Evolutionary conservation across 306 rosid genomes (phyloP), one percentile per base, ranked within the genome.

Genomic region (Cucurbita pepo): DNA sequence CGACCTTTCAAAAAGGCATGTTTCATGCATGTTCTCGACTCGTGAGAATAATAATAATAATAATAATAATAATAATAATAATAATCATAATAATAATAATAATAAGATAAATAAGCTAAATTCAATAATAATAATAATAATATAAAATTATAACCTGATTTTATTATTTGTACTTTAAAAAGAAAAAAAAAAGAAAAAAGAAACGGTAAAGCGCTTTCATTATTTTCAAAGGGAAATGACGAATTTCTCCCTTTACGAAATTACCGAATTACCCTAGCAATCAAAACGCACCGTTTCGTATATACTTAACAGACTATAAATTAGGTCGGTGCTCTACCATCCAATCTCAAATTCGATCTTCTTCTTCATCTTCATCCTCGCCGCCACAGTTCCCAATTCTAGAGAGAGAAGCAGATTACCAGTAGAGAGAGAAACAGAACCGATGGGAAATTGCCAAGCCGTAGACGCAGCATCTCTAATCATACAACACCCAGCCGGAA

Each of bases 391-490:
- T 58, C 18, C 43, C 65, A 59, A 7, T 69, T 69, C 50, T 50
- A 69, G 74, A 69, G 73, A 67, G 73, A 67, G 22, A 65, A 65
- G n/a, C 71, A 18, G n/a, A 44, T 0, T 19, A 58, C n/a, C 71
- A 65, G 53, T 47, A 11, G 73, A 47, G 57, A 48, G 73, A 54
- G 98, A 93, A 92, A 88, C 90, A 38, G 12, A 10, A 56, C 40
- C 34, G 14, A 90, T 94, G 98, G 98, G 98, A 54, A 94, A 94
- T 74, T 94, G 98, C 41, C 98, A 94, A 82, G 98, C 97, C 51
- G 73, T 87, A 61, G 98, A 94, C 83, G 80, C 97, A 54, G 97
- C 97, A 22, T 86, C 92, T 5, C 73, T 94, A 21, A 90, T 85
- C 21, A 83, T 94, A 19, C 96, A 94, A 41, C 89, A 90, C 66